A percentile compares a stretch with the other conserved stretches of the same genome.
These are phyloP conservation scores for Fusarium newnesense DNA, from an alignment of 2,329 filamentous ascomycete genomes.

Conservation along the genomic window DNA sequence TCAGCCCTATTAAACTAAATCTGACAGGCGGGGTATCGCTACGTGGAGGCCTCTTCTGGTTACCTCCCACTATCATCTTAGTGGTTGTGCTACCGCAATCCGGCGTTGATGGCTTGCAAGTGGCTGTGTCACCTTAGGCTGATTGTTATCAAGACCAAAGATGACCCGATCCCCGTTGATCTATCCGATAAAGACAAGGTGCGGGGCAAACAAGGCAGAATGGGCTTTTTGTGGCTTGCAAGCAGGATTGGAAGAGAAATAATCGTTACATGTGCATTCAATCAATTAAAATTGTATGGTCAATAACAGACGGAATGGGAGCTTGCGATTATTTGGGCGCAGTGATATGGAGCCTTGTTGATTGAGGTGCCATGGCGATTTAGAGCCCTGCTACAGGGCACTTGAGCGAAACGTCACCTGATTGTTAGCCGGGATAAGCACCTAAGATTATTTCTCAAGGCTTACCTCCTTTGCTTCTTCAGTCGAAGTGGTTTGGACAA, in stretches of 20 bases:
- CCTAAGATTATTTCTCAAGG: background rate
- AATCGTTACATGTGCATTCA: background rate
- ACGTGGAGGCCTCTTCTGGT: constrained; percentile 10
- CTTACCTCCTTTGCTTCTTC: background rate
- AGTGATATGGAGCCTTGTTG: background rate
- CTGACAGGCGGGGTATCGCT: background rate
- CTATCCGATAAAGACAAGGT: background rate
- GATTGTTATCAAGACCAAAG: background rate
- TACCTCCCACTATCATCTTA: background rate
- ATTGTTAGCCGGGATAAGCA: background rate
- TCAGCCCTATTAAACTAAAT: constrained; percentile 5
- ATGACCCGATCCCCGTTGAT: background rate
- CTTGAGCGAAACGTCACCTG: background rate
- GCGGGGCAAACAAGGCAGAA: background rate
- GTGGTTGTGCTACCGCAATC: background rate
- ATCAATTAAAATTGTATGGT: background rate
- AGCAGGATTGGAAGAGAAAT: background rate
- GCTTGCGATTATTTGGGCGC: background rate
- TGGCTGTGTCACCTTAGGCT: background rate
- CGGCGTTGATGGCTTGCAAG: background rate
- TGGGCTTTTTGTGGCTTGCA: background rate
- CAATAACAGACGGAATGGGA: background rate
- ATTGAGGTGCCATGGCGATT: background rate
- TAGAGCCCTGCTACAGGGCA: background rate
- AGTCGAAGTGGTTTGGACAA: background rate